A percentile compares a stretch with the other conserved stretches of the same genome.
phyloP scores from a whole-genome alignment of 2,329 filamentous ascomycete species.

The Aspergillus aculeatinus region DNA sequence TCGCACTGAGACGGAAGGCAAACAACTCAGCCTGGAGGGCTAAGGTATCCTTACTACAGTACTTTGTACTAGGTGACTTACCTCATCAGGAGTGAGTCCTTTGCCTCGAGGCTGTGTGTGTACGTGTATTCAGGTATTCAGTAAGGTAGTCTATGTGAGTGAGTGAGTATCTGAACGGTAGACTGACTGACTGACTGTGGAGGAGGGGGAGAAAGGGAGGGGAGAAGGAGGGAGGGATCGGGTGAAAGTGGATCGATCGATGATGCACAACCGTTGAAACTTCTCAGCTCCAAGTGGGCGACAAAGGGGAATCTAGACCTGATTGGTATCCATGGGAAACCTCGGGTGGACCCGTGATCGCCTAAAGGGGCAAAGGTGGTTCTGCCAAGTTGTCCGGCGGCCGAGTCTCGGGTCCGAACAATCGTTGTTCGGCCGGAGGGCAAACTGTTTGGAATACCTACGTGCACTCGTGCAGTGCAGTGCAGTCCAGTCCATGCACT shows the following conservation, averaged over 20 bases:
- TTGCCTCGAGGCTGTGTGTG: background rate
- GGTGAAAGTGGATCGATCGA: slow-evolving; percentile 12
- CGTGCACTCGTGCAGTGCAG: no score
- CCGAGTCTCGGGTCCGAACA: slow-evolving; percentile 19
- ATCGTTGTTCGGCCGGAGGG: slow-evolving; percentile 6
- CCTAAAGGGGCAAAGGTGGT: background rate
- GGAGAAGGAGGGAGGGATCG: background rate
- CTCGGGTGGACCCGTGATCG: background rate
- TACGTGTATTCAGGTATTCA: no score
- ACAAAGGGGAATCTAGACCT: background rate
- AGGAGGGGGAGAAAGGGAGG: background rate
- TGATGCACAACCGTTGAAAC: slow-evolving; percentile 17
- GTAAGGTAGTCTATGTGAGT: no score
- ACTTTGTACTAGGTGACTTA: background rate
- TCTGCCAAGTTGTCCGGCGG: slow-evolving; percentile 8
- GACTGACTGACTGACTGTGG: background rate
- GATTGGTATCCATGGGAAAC: background rate
- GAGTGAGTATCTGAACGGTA: no score
- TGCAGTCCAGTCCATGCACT: no score
- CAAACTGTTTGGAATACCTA: background rate
- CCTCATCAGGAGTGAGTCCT: background rate
- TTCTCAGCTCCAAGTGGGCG: background rate
- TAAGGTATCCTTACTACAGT: no score
- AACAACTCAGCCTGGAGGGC: background rate
- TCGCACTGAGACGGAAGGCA: background rate